Evolutionary conservation across 345 rosid genomes (phyloP).

Genomic region (Brassica nigra): DNA sequence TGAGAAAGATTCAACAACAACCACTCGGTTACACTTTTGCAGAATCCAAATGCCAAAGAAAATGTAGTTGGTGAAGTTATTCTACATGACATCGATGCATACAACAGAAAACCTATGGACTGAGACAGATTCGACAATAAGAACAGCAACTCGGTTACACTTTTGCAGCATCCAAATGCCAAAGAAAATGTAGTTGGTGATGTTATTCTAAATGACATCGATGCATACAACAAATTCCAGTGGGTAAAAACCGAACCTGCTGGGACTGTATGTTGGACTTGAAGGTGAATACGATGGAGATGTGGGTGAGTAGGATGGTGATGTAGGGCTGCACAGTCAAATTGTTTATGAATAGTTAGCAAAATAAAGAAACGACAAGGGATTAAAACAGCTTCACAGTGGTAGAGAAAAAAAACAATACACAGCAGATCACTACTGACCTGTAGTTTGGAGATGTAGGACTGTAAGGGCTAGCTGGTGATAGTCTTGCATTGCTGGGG

Average conservation of each 20-base stretch:
- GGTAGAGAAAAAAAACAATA: neutral
- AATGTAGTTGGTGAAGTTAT: neutral
- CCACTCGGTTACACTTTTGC: neutral
- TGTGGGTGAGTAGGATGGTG: slow-evolving; percentile 90
- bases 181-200: neutral
- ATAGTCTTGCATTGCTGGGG: slow-evolving; percentile 87
- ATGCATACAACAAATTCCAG: neutral
- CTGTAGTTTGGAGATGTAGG: slow-evolving; percentile 95
- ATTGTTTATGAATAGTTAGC: neutral
- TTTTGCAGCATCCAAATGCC: neutral
- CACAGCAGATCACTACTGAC: slow-evolving; percentile 34
- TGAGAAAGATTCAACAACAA: slow-evolving; percentile 29
- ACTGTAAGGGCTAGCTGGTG: slow-evolving; percentile 92
- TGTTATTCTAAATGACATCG: neutral
- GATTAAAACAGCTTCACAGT: neutral
- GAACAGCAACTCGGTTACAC: slow-evolving; percentile 5
- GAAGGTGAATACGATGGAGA: slow-evolving; percentile 95
- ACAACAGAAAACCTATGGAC: slow-evolving; percentile 51
- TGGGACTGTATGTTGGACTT: slow-evolving; percentile 90
- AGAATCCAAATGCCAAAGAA: neutral
- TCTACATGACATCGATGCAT: too few species aligned
- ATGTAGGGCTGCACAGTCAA: slow-evolving; percentile 70
- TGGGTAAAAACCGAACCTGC: slow-evolving; percentile 55
- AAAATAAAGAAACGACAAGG: neutral
- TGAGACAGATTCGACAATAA: slow-evolving; percentile 24